Evolutionary conservation across 768 basidiomycete genomes (phyloP).

Genomic region (Neoboletus magnificus): DNA sequence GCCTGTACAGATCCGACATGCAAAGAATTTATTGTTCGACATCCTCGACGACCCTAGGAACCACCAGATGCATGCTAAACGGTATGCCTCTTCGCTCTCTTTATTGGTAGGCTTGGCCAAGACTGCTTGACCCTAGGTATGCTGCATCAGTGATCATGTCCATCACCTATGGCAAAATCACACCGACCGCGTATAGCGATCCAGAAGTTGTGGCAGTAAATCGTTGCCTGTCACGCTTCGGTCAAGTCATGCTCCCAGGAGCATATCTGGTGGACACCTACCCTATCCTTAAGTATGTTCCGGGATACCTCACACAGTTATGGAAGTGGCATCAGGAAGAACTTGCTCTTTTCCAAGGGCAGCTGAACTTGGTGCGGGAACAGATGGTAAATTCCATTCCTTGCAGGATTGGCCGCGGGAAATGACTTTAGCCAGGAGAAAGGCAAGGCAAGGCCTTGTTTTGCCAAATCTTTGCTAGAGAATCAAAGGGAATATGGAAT

Average conservation of each 20-base stretch:
- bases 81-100: slow-evolving; percentile 13
- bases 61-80: slow-evolving; percentile 33
- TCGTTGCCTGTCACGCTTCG: background rate
- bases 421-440: background rate
- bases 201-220: slow-evolving; percentile 32
- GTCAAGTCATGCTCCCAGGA: background rate
- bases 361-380: slow-evolving; percentile 1
- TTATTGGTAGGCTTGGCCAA: background rate
- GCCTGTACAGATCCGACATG: slow-evolving; percentile 31
- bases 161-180: slow-evolving; percentile 40
- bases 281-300: slow-evolving; percentile 4
- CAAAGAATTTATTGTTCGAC: slow-evolving; percentile 35
- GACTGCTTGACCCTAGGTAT: slow-evolving; percentile 25
- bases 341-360: slow-evolving; percentile 6
- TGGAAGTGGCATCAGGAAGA: slow-evolving; percentile 8
- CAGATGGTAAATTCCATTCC: background rate
- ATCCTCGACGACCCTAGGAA: slow-evolving; percentile 31
- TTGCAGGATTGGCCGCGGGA: background rate
- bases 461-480: slow-evolving; percentile 2
- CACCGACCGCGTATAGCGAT: slow-evolving; percentile 37
- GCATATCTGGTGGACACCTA: slow-evolving; percentile 4
- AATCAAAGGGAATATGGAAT: background rate
- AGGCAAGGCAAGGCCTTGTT: slow-evolving; percentile 3
- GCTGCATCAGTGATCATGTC: slow-evolving; percentile 38
- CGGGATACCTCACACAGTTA: slow-evolving; percentile 4